Evolutionary conservation across 2,329 filamentous ascomycete species (phyloP).

Genomic region (Claviceps sp.): DNA sequence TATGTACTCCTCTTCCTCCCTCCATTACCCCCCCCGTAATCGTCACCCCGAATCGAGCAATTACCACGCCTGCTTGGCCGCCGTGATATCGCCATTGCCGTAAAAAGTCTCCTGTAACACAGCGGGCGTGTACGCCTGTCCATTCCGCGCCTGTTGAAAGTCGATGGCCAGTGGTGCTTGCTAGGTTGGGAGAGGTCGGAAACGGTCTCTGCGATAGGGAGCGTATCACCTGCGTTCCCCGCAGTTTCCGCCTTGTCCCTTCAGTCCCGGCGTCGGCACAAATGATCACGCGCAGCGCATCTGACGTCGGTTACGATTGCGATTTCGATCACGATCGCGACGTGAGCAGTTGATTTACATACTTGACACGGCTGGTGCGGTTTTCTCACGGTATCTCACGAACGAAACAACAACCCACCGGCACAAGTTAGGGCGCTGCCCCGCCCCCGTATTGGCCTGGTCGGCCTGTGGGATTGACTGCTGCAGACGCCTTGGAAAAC

Average conservation of each 20-base stretch:
- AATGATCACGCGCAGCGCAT: conserved; percentile 1
- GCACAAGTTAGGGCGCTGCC: neutral
- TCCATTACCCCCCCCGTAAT: neutral
- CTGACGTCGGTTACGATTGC: neutral
- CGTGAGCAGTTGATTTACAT: too few relatives aligned
- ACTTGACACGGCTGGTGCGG: neutral
- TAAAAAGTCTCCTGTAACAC: neutral
- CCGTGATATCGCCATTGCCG: neutral
- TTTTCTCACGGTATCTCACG: too few relatives aligned
- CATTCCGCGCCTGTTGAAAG: conserved; percentile 16
- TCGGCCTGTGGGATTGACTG: conserved; percentile 2
- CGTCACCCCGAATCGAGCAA: neutral
- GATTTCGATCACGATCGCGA: neutral
- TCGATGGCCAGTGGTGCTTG: conserved; percentile 45
- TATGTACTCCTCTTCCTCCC: neutral
- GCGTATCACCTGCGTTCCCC: conserved; percentile 28
- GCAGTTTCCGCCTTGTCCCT: conserved; percentile 32
- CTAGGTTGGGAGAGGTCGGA: conserved; percentile 36
- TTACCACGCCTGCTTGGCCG: neutral
- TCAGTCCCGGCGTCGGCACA: conserved; percentile 7
- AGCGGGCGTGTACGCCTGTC: conserved; percentile 6
- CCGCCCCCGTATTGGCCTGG: conserved; percentile 3
- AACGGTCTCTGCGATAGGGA: conserved; percentile 45
- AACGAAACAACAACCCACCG: neutral
- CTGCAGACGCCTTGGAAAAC: neutral